Evolutionary conservation across 345 rosid genomes (phyloP), one percentile per base, ranked within the genome.

Genomic region (Limnanthes douglasii): DNA sequence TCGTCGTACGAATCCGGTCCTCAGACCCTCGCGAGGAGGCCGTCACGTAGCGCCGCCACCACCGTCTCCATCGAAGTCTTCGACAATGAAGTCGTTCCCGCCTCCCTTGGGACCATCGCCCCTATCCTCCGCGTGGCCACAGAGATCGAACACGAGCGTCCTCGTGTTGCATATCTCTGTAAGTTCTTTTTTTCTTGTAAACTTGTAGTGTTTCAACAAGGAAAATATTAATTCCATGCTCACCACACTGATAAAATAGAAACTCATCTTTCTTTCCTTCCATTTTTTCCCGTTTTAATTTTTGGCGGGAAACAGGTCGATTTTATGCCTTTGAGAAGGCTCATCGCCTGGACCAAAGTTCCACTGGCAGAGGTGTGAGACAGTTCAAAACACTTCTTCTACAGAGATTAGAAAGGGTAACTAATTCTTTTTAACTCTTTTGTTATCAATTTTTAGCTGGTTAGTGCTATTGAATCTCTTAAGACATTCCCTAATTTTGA

Each of bases 81-180:
- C 40, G 97, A 88, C 48, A 76, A 78, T 3, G 95, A 83, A 54
- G 95, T 83, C 31, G 97, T 88, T 12, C 97, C 97, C 1, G 73
- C 86, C 17, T 84, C 98, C 12, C 78, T 90, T 27, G 69, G 78
- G 50, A 69, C 73, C 61, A 77, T 90, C 34, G 73, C 78, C 30
- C 93, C 93, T 11, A 69, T 84, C 38, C 88, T 84, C 31, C 98
- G 92, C 31, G 62, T 79, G 21, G 94, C 94, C 26, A 72, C 69
- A 4, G 95, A 84, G 72, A 80, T 90, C 56, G 81, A 84, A 44
- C 65, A 65, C 15, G 94, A 79, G 48, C 98, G 95, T 13, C 98
- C 98, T 52, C 95, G 98, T 23, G 98, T 90, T 11, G 81, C 98
- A 33, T 90, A 90, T 50, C 90, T 90, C 38, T 90, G 95, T 90